Percentiles rank a stretch among this genome's conserved stretches.
Conservation (phyloP, 306 rosid genomes). For the Trifolium pratense region DNA sequence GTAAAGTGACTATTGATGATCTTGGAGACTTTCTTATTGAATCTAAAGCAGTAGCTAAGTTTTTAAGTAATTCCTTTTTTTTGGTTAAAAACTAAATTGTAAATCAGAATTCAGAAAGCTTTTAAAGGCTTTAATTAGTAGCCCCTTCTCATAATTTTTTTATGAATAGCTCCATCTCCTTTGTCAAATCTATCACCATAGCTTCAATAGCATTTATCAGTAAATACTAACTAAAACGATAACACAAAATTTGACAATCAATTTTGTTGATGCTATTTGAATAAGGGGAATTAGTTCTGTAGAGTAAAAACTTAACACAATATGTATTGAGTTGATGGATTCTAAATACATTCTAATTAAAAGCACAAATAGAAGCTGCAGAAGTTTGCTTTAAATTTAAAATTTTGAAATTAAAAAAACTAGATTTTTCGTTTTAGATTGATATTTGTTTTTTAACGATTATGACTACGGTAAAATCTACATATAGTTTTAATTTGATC, state of each 20-base stretch:
- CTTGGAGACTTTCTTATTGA: conserved; percentile 33
- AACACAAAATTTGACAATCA: conserved; percentile 5
- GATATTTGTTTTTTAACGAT: too few relatives aligned
- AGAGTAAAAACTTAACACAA: conserved; percentile 14
- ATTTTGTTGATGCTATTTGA: conserved; percentile 17
- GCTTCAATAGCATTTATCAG: conserved; percentile 4
- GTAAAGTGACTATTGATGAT: conserved; percentile 48
- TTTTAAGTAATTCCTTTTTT: conserved; percentile 5
- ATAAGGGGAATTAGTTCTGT: background rate
- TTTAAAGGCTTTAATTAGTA: conserved; percentile 22
- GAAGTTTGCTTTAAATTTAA: background rate
- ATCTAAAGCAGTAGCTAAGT: conserved; percentile 35
- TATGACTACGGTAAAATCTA: too few relatives aligned
- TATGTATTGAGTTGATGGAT: background rate
- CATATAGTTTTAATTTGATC: too few relatives aligned
- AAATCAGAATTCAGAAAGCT: conserved; percentile 45
- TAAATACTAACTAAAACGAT: background rate
- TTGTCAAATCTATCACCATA: conserved; percentile 13
- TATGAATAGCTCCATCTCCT: conserved; percentile 23
- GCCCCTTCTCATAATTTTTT: background rate
- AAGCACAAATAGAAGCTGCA: background rate
- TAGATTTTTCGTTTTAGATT: too few relatives aligned
- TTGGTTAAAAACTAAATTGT: conserved; percentile 43
- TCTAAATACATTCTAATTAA: background rate
- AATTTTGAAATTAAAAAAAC: too few relatives aligned